Evolutionary conservation across 2,329 filamentous ascomycete genomes (phyloP), one percentile per base, ranked within the genome.

Genomic region (Akanthomyces uredinophilus): DNA sequence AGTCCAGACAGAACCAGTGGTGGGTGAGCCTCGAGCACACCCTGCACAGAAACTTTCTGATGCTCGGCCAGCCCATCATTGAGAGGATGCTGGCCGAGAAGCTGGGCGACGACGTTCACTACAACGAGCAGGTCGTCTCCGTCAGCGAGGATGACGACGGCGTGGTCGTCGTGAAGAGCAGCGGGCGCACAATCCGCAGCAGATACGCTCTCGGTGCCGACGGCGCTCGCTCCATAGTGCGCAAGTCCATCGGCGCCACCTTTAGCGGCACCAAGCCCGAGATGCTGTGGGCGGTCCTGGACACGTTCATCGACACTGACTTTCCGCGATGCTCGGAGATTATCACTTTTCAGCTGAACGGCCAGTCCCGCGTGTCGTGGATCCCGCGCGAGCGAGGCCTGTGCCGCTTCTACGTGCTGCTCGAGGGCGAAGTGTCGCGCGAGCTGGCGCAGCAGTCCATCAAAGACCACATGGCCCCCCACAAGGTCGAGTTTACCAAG

Each of bases 81-180:
- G 79, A 81, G 65, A 66, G 70, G 5, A 68, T 74, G 0, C 69
- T 81, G n/a, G 66, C 69, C n/a, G 64, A 64, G 1, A 70, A 71
- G 8, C 70, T 81, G 0, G 69, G 70, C 0, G 66, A 69, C 0
- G 60, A 64, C 0, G 69, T 81, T 5, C 67, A 70, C 52, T 79
- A 79, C 62, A 67, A 70, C 18, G 76, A 79, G 47, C 70, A 70
- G 1, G 77, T 77, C 3, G 64, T 66, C 0, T 69, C 65, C 2
- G 70, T 92, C 82, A 1, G 85, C 82, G 49, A 92, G 74, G 50
- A 88, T 78, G 14, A 81, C 73, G 44, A 87, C 74, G 4, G 79
- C 76, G 61, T 78, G 70, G 11, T 76, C 68, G 29, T 77, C 64
- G 66, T 63, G 7, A 77, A 76, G 1, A 64, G 64, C 5, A 67